These are phyloP conservation scores for Aphelidium insulamus DNA, from an alignment of 371 early-diverging fungal genomes.

Conservation along the genomic window DNA sequence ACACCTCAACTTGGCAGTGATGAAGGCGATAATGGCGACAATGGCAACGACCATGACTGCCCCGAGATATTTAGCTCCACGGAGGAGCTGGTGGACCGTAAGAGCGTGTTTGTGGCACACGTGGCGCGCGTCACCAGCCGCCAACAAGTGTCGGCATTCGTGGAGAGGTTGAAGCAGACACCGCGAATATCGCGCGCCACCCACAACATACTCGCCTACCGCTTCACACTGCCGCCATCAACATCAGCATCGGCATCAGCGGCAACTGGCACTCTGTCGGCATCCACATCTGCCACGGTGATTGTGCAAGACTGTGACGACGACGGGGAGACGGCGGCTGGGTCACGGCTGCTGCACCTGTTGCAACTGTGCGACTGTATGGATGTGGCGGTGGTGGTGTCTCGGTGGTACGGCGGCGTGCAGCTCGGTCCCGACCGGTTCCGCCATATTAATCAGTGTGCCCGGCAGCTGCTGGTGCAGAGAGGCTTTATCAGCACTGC, in stretches of 20 bases:
- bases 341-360: constrained; percentile 47
- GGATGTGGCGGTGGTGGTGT: constrained; percentile 61
- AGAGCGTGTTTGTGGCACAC: constrained; percentile 66
- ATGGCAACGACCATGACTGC: constrained; percentile 11
- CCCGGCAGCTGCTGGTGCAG: constrained; percentile 37
- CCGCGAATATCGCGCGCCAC: constrained; percentile 60
- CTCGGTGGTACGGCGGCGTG: constrained; percentile 79
- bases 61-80: constrained; percentile 21
- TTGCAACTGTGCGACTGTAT: constrained; percentile 43
- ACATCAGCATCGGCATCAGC: too few species aligned
- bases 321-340: constrained; percentile 63
- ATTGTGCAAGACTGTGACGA: constrained; percentile 41
- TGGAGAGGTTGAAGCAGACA: constrained; percentile 32
- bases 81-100: constrained; percentile 47
- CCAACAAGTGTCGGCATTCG: constrained; percentile 31
- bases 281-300: constrained; percentile 3
- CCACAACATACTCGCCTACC: constrained; percentile 75
- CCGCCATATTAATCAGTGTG: constrained; percentile 70
- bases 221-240: too few species aligned
- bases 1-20: constrained; percentile 1
- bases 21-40: constrained; percentile 2
- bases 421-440: constrained; percentile 64
- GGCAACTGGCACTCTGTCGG: too few species aligned
- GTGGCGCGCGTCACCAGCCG: constrained; percentile 32
- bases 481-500: constrained; percentile 38